Conservation (phyloP, 2,329 filamentous ascomycete genomes). For the Chaetomiaceae sp. region DNA sequence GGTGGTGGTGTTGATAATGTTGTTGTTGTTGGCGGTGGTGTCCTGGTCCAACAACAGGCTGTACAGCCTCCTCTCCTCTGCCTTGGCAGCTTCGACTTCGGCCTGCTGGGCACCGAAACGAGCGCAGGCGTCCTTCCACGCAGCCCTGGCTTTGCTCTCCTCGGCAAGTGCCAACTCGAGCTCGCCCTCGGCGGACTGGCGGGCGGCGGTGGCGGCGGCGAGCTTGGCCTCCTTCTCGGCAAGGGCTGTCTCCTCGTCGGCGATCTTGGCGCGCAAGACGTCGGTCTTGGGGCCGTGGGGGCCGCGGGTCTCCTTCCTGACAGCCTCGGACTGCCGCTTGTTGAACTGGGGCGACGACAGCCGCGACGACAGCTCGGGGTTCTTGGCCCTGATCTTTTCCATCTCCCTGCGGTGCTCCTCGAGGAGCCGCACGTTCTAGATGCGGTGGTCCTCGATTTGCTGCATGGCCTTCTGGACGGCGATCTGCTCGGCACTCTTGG, state of each 20-base stretch:
- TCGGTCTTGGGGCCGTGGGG: neutral
- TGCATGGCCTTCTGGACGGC: neutral
- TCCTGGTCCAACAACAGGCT: neutral
- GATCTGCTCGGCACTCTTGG: neutral
- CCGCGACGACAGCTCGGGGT: too few species aligned
- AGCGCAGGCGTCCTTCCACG: neutral
- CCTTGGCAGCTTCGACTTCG: constrained; percentile 1
- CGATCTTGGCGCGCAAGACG: neutral
- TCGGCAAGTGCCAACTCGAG: constrained; percentile 5
- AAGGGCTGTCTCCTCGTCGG: neutral
- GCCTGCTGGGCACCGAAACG: neutral
- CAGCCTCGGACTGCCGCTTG: neutral
- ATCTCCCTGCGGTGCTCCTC: neutral
- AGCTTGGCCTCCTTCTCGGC: neutral
- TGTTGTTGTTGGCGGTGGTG: neutral
- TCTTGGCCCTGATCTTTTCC: neutral
- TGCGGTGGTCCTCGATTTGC: neutral
- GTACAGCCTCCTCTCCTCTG: constrained; percentile 7
- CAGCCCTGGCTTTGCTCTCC: constrained; percentile 7
- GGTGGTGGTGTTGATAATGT: neutral
- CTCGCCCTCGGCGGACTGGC: neutral
- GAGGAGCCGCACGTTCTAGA: neutral
- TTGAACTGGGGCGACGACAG: too few species aligned
- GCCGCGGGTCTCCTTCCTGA: neutral
- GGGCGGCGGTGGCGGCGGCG: neutral